Base-by-base conservation (phyloP, 768 basidiomycete genomes). In the Daedalea quercina region DNA sequence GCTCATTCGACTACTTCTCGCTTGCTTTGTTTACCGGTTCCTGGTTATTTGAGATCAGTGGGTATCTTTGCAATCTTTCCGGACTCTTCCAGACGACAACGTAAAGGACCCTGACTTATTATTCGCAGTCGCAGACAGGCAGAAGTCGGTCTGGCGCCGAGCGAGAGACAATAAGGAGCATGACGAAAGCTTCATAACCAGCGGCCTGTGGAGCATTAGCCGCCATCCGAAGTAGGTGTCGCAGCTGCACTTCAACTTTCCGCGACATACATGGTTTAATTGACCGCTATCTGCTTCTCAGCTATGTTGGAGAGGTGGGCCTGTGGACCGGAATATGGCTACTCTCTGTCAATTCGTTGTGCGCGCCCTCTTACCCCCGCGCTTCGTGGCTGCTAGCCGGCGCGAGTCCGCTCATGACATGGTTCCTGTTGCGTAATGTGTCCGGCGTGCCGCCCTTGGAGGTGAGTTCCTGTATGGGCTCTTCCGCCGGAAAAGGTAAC, bases 381-480 rank as follows among this genome's bases (percentile, higher is more conserved):
- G 73, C 71, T 12, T 69, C 75, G 1, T 61, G 77, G 46, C 67
- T 69, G 1, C 50, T 80, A 4, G 77, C 80, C 3, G 76, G 76
- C 9, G 57, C 75, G 24, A 84, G 84, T 50, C 87, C 85, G 0
- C 44, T 85, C 11, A 76, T 85, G 59, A 82, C 82, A 1, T 89
- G 82, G 69, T 69, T 77, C 53, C 64, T 88, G n/a, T 60, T 80
- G 47, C 72, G 75, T 54, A 73, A 78, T 57, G 81, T 81, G 50
- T 84, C 84, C 7, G 85, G 85, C 17, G 79, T 89, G n/a, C 87
- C 87, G 1, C 78, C 79, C 1, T 75, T 89, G 17, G 87, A 90
- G 69, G 70, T 71, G 54, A 24, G 62, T 58, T 3, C 20, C 9
- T 26, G 11, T 26, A 20, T 40, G 6, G 37, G 19, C 3, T 15